Evolutionary conservation across 1,284 basidiomycete genomes (phyloP), one percentile per base, ranked within the genome.

Genomic region (Erythrobasidium hasegawianum): DNA sequence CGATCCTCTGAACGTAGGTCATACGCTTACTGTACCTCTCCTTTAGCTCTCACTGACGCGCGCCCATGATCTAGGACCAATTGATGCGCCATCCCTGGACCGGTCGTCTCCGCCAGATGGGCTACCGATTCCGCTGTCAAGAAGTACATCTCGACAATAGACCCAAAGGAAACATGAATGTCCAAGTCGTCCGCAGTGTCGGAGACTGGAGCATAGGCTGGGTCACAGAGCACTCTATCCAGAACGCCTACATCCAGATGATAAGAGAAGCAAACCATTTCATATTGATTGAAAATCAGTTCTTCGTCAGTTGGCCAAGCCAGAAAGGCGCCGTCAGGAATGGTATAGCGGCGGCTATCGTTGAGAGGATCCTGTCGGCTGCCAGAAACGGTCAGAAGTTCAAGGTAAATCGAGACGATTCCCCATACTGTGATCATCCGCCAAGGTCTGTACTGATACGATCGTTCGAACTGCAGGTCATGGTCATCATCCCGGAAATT

Each of bases 251-350:
- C 77, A 83, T 87, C 59, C 82, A 90, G 71, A 71, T 96, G 72
- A 97, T 97, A 73, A 76, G 82, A 47, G 87, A 94, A 75, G 85
- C 91, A 0, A 85, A 86, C 70, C 88, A 94, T 76, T 91, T 82
- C 76, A 90, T 96, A 71, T 94, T 92, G 77, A 95, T 95, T 70
- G 90, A 95, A 79, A 95, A 96, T 74, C 91, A 95, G 76, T 95
- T 94, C 80, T 95, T 92, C 76, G 90, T 95, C 74, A 89, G 90
- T 1, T 82, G 18, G 60, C 56, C 20, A 70, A 56, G 43, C 18
- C 38, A 58, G 22, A 83, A 85, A 0, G 86, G 85, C 0, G 83
- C 94, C 45, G 85, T 75, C 16, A 16, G 85, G 77, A 97, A 97
- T 75, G 80, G 81, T 71, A 90, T 97, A 61, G 94, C 86, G 0